Evolutionary conservation across 805 yeast genomes (phyloP), one percentile per base, ranked within the genome.

Genomic region (Wickerhamomyces alni): DNA sequence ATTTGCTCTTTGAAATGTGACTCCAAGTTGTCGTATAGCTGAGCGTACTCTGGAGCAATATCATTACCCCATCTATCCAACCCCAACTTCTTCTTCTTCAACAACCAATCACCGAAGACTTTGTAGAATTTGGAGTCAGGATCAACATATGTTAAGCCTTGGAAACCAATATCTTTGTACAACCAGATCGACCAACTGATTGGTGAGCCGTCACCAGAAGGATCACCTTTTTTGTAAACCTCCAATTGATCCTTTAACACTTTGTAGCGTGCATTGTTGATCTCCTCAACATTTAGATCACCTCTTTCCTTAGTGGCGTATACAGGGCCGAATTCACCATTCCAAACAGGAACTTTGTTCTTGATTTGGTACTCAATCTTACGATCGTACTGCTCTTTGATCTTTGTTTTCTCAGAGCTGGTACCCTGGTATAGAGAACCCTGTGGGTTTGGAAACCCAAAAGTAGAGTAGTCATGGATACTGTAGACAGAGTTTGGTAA

Each of bases 271-370:
- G 63, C 55, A 13, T 38, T 44, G 48, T 72, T 72, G 36, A 61
- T 65, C 21, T 47, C 47, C 11, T 61, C 70, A 6, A 61, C 57
- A 39, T 68, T 57, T 1, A 42, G 37, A 47, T 70, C 74, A 17
- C 74, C 74, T 39, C 76, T 58, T 19, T 53, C 58, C 19, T 62
- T 54, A 11, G 70, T 59, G 15, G 72, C 67, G 48, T 70, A 69
- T 27, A 72, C 74, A 8, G 77, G 75, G 26, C 77, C 75, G 51
- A 72, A 69, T 52, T 72, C 74, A 24, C 77, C 77, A 51, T 70
- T 70, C 77, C 77, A 72, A 16, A 72, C 74, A 3, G 77, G 75
- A 9, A 70, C 73, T 12, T 62, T 50, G 42, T 59, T 48, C 28
- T 60, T 45, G 30, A 46, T 48, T 66, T 67, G 67, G 52, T 61